phyloP scores from a whole-genome alignment of 352 stramenopile species.

The Heterotrichella gracilis region DNA sequence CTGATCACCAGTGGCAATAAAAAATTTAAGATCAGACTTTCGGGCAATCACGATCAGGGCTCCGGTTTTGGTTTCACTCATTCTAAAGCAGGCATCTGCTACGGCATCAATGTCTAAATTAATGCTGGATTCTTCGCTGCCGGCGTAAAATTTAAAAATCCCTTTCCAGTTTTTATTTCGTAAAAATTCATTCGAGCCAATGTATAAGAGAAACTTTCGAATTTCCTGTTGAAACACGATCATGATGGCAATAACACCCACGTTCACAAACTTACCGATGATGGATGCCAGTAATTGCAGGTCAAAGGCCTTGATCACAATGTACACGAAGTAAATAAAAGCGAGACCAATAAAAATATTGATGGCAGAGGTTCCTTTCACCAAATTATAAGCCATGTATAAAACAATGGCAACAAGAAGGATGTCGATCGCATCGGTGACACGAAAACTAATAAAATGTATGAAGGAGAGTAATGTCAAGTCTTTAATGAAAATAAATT shows the following conservation, averaged over 20 bases:
- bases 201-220: slow-evolving; percentile 4
- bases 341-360: slow-evolving; percentile 8
- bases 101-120: neutral
- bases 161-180: slow-evolving; percentile 1
- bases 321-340: neutral
- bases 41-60: neutral
- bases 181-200: neutral
- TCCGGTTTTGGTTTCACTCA: neutral
- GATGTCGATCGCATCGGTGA: neutral
- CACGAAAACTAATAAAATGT: neutral
- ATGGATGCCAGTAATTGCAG: neutral
- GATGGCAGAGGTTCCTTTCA: neutral
- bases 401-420: neutral
- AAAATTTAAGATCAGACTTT: neutral
- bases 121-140: neutral
- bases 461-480: neutral
- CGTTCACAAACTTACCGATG: neutral
- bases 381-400: neutral
- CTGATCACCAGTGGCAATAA: neutral
- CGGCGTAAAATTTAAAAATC: neutral
- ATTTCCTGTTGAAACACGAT: slow-evolving; percentile 3
- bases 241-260: neutral
- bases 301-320: neutral
- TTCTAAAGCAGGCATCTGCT: neutral
- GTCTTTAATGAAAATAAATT: too few relatives aligned